A percentile compares a stretch with the other conserved stretches of the same genome.
phyloP scores from a whole-genome alignment of 768 basidiomycete species.

The Lentinus brumalis region DNA sequence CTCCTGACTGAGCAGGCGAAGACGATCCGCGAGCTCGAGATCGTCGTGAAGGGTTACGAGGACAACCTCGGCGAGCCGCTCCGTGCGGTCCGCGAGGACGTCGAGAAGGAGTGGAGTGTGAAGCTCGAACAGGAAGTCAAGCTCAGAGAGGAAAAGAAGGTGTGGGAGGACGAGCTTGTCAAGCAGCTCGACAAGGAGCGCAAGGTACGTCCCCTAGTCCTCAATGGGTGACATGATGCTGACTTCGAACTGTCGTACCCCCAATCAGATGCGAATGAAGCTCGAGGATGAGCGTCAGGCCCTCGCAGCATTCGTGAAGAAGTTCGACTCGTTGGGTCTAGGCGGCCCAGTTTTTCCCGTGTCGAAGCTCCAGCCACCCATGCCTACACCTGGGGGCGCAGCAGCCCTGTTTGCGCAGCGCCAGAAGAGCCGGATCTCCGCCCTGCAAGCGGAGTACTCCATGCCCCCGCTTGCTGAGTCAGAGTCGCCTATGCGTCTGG shows the following conservation, averaged over 20 bases:
- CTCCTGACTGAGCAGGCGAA: conserved; percentile 72
- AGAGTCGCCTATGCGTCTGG: conserved; percentile 55
- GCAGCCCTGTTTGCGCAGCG: conserved; percentile 51
- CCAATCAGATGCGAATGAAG: conserved; percentile 51
- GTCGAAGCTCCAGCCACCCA: conserved; percentile 48
- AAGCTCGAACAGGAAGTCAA: conserved; percentile 60
- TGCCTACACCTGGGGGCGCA: conserved; percentile 55
- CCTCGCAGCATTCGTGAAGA: conserved; percentile 76
- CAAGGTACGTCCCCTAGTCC: conserved; percentile 43
- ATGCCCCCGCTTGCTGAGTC: conserved; percentile 38
- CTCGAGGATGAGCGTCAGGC: conserved; percentile 80
- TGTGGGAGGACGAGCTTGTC: conserved; percentile 74
- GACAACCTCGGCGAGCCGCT: conserved; percentile 72
- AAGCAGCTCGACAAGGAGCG: conserved; percentile 80
- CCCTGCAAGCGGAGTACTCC: conserved; percentile 28
- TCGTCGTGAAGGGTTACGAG: conserved; percentile 69
- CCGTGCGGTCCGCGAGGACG: conserved; percentile 66
- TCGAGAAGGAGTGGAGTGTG: conserved; percentile 70
- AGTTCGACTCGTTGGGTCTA: conserved; percentile 76
- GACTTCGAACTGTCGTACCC: background rate
- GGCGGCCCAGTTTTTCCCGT: conserved; percentile 36
- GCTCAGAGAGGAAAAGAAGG: conserved; percentile 67
- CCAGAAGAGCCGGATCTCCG: conserved; percentile 37
- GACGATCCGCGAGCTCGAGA: conserved; percentile 79
- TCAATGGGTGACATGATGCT: background rate